Conservation (phyloP, 345 rosid genomes). For the Aquilaria malaccensis region DNA sequence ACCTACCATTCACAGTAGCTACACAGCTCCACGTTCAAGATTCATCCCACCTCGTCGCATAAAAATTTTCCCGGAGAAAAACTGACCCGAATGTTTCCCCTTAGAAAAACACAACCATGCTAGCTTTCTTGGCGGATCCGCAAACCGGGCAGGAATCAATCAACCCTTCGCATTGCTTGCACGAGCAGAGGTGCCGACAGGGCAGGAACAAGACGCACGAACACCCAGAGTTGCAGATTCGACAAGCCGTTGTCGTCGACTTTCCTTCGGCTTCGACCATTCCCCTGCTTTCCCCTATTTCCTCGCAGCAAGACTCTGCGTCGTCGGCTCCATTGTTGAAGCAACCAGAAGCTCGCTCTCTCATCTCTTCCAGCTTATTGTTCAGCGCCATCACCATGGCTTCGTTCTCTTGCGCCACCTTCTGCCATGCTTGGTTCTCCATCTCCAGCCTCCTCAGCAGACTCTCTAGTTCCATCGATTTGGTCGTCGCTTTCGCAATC, state of each 20-base stretch:
- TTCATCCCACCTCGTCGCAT: no score
- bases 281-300: slow-evolving; percentile 13
- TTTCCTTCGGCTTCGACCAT: neutral
- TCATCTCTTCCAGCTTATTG: slow-evolving; percentile 39
- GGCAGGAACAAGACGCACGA: slow-evolving; percentile 82
- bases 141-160: slow-evolving; percentile 73
- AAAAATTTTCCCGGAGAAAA: slow-evolving; percentile 22
- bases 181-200: slow-evolving; percentile 86
- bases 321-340: slow-evolving; percentile 34
- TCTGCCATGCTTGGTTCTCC: slow-evolving; percentile 63
- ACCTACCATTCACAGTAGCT: no score
- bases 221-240: slow-evolving; percentile 37
- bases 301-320: slow-evolving; percentile 48
- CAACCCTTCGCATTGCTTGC: slow-evolving; percentile 46
- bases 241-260: slow-evolving; percentile 23
- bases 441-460: slow-evolving; percentile 39
- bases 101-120: slow-evolving; percentile 51
- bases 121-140: slow-evolving; percentile 53
- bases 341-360: slow-evolving; percentile 33
- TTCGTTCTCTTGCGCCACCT: slow-evolving; percentile 49
- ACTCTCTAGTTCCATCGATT: slow-evolving; percentile 49
- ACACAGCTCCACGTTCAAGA: no score
- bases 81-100: neutral
- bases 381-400: slow-evolving; percentile 41
- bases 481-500: slow-evolving; percentile 38